A percentile compares a stretch with the other conserved stretches of the same genome.
Evolutionary conservation across 2,329 filamentous ascomycete species (phyloP).

Genomic region (Cordyceps fumosorosea): DNA sequence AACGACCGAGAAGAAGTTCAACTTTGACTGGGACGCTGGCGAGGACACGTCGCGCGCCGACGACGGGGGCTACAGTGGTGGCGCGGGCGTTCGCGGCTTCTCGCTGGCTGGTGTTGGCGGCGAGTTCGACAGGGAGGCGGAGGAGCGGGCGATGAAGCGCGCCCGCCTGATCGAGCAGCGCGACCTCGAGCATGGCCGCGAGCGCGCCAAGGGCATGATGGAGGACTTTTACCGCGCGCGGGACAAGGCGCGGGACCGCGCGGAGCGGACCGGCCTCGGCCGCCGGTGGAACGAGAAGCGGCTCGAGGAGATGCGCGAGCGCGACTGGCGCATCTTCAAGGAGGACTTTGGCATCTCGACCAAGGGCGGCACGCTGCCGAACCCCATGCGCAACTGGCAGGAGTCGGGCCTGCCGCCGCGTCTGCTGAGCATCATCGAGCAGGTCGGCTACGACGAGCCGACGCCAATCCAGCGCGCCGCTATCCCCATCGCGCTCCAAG

Average conservation of each 20-base stretch:
- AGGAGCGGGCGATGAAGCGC: conserved; percentile 48
- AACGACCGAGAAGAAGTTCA: conserved; percentile 95
- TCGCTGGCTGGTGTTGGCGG: conserved; percentile 44
- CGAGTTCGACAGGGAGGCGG: conserved; percentile 47
- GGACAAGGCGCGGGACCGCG: conserved; percentile 62
- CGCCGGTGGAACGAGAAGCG: conserved; percentile 96
- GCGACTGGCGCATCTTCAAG: conserved; percentile 99
- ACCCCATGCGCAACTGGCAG: conserved; percentile 91
- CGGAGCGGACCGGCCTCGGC: conserved; percentile 67
- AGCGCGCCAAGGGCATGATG: conserved; percentile 71
- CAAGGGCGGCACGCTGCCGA: conserved; percentile 85
- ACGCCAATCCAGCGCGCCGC: conserved; percentile 88
- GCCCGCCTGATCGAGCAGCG: conserved; percentile 66
- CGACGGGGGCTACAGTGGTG: conserved; percentile 63
- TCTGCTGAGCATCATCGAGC: conserved; percentile 72
- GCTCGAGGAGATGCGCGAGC: conserved; percentile 87
- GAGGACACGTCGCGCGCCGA: conserved; percentile 70
- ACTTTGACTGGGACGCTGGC: conserved; percentile 94
- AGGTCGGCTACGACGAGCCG: conserved; percentile 86
- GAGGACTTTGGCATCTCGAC: conserved; percentile 96
- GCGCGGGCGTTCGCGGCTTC: conserved; percentile 25
- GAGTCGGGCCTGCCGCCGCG: conserved; percentile 75
- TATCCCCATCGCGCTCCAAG: conserved; percentile 89
- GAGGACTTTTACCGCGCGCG: conserved; percentile 68
- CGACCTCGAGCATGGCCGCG: conserved; percentile 68